These are phyloP conservation scores for Sphenostylis stenocarpa DNA, from an alignment of 306 rosid species.

Conservation along the genomic window DNA sequence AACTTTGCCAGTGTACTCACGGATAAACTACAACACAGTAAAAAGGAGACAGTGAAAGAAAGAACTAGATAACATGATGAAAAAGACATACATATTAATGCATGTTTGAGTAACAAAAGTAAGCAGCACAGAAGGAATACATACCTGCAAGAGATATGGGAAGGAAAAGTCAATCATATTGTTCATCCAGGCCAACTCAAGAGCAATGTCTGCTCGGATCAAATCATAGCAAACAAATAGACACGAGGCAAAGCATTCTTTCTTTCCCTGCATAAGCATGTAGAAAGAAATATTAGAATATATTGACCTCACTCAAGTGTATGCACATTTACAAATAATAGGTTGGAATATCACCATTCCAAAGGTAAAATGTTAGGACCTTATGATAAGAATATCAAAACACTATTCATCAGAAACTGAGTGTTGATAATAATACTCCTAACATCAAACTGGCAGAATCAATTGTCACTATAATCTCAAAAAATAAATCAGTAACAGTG, in stretches of 20 bases:
- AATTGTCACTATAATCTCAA: slow-evolving; percentile 2
- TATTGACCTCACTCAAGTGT: background rate
- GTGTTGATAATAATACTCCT: background rate
- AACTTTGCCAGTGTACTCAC: slow-evolving; percentile 94
- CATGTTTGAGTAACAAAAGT: background rate
- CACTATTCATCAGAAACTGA: slow-evolving; percentile 5
- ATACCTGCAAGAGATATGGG: slow-evolving; percentile 90
- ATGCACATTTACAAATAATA: background rate
- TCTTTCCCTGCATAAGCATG: slow-evolving; percentile 80
- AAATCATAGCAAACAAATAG: slow-evolving; percentile 96
- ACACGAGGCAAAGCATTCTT: slow-evolving; percentile 97
- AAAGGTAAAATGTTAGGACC: background rate
- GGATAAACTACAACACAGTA: slow-evolving; percentile 65
- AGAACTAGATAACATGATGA: slow-evolving; percentile 13
- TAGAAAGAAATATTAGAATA: slow-evolving; percentile 19
- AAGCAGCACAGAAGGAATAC: slow-evolving; percentile 16
- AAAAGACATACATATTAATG: slow-evolving; percentile 11
- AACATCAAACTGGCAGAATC: slow-evolving; percentile 5
- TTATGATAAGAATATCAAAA: slow-evolving; percentile 6
- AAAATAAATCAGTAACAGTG: background rate
- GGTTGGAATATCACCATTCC: slow-evolving; percentile 5
- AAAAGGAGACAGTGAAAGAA: slow-evolving; percentile 14
- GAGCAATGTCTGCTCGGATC: slow-evolving; percentile 79
- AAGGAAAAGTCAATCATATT: slow-evolving; percentile 94
- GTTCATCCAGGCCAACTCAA: slow-evolving; percentile 97